Evolutionary conservation across 805 yeast genomes (phyloP).

Genomic region (Candida piceae): DNA sequence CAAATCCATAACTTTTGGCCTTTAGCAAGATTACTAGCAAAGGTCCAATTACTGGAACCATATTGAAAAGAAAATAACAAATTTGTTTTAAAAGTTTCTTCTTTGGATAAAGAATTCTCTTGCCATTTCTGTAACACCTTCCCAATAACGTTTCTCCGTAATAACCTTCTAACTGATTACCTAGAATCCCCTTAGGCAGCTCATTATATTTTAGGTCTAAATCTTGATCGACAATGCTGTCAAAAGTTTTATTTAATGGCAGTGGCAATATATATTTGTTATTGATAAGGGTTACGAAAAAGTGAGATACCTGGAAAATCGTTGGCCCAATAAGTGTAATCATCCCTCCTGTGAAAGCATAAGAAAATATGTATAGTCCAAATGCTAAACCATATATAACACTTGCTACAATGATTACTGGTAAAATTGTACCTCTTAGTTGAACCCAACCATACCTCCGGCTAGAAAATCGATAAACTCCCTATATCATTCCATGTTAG

Average conservation of each 20-base stretch:
- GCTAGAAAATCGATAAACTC: constrained; percentile 20
- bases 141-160: constrained; percentile 26
- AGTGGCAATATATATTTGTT: constrained; percentile 28
- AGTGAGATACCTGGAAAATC: constrained; percentile 27
- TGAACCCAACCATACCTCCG: constrained; percentile 23
- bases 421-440: constrained; percentile 19
- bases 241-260: constrained; percentile 29
- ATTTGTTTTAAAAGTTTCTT: constrained; percentile 35
- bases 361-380: constrained; percentile 9
- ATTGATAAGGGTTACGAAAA: constrained; percentile 26
- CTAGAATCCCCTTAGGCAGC: constrained; percentile 22
- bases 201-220: constrained; percentile 16
- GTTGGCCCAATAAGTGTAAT: constrained; percentile 20
- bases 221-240: constrained; percentile 23
- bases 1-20: constrained; percentile 51
- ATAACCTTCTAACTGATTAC: constrained; percentile 19
- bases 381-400: constrained; percentile 16
- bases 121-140: constrained; percentile 12
- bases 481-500: constrained; percentile 12
- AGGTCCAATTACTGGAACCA: constrained; percentile 59
- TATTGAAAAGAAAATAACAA: constrained; percentile 34
- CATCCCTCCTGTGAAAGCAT: constrained; percentile 23
- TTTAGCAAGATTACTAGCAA: constrained; percentile 42
- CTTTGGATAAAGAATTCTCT: constrained; percentile 32
- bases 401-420: constrained; percentile 17